These are phyloP conservation scores for Aspergillus olivimuriae DNA, from an alignment of 495 filamentous ascomycete genomes.

Conservation along the genomic window DNA sequence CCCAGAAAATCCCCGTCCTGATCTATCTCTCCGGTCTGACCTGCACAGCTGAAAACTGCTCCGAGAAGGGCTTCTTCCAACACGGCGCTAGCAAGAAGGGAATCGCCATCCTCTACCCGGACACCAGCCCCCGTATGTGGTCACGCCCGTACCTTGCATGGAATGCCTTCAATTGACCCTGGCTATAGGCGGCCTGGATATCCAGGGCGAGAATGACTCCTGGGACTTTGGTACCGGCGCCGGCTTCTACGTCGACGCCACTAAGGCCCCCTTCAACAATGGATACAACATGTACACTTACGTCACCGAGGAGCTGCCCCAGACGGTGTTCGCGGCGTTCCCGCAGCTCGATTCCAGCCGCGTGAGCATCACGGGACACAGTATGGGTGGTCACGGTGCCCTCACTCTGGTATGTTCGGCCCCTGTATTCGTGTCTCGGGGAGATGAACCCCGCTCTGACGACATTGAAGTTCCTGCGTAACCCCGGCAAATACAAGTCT, in stretches of 20 bases:
- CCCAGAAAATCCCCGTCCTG: slow-evolving; percentile 70
- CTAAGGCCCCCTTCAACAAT: slow-evolving; percentile 58
- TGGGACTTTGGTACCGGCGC: slow-evolving; percentile 91
- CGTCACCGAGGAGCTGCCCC: slow-evolving; percentile 73
- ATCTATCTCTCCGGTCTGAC: slow-evolving; percentile 93
- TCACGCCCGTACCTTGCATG: neutral
- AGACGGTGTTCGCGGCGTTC: slow-evolving; percentile 62
- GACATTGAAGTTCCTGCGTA: slow-evolving; percentile 62
- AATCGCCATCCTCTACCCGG: slow-evolving; percentile 87
- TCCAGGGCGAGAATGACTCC: slow-evolving; percentile 71
- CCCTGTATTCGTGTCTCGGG: neutral
- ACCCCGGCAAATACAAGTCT: slow-evolving; percentile 81
- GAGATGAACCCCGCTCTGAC: neutral
- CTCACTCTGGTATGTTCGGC: slow-evolving; percentile 60
- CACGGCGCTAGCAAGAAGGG: slow-evolving; percentile 65
- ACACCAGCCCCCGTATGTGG: slow-evolving; percentile 84
- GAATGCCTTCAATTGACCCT: neutral
- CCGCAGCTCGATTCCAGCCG: slow-evolving; percentile 56
- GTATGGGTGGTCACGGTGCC: slow-evolving; percentile 95
- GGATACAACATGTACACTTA: slow-evolving; percentile 94
- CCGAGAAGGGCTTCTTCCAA: slow-evolving; percentile 94
- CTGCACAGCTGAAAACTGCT: slow-evolving; percentile 91
- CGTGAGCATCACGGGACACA: slow-evolving; percentile 83
- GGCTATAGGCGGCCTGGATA: slow-evolving; percentile 55
- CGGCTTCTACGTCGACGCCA: slow-evolving; percentile 93